Percentiles rank a stretch among this genome's conserved stretches.
These are phyloP conservation scores for Melanogaster broomeanus DNA, from an alignment of 768 basidiomycete genomes.

Conservation along the genomic window DNA sequence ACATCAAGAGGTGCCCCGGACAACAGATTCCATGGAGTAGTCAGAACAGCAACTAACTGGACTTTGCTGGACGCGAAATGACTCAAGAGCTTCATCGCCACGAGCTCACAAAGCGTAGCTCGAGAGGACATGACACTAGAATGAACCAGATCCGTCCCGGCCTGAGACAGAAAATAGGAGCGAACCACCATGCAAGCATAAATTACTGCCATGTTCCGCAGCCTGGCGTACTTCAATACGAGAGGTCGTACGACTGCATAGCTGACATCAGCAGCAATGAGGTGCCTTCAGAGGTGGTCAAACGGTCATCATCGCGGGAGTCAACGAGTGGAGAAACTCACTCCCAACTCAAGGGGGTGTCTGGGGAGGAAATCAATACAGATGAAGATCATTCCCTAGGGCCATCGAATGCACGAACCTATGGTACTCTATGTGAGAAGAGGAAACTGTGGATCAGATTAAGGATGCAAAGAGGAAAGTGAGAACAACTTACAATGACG, in stretches of 20 bases:
- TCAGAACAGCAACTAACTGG: constrained; percentile 75
- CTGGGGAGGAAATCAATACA: constrained; percentile 34
- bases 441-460: constrained; percentile 7
- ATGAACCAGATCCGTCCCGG: constrained; percentile 73
- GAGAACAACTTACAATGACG: constrained; percentile 52
- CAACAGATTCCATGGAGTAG: constrained; percentile 83
- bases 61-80: constrained; percentile 74
- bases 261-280: constrained; percentile 82
- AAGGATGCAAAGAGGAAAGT: constrained; percentile 13
- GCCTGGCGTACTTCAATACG: constrained; percentile 74
- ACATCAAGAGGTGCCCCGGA: constrained; percentile 71
- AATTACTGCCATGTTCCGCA: constrained; percentile 73
- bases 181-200: constrained; percentile 79
- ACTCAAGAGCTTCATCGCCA: constrained; percentile 85
- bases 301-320: constrained; percentile 6
- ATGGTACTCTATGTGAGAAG: constrained; percentile 21
- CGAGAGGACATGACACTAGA: constrained; percentile 69
- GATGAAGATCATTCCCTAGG: background rate
- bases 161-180: constrained; percentile 73
- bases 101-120: constrained; percentile 82
- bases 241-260: constrained; percentile 78
- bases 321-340: constrained; percentile 38
- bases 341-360: constrained; percentile 81
- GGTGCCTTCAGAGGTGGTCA: constrained; percentile 49
- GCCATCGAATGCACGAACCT: constrained; percentile 17